Conservation (phyloP, 306 rosid species). For the Vigna angularis region DNA sequence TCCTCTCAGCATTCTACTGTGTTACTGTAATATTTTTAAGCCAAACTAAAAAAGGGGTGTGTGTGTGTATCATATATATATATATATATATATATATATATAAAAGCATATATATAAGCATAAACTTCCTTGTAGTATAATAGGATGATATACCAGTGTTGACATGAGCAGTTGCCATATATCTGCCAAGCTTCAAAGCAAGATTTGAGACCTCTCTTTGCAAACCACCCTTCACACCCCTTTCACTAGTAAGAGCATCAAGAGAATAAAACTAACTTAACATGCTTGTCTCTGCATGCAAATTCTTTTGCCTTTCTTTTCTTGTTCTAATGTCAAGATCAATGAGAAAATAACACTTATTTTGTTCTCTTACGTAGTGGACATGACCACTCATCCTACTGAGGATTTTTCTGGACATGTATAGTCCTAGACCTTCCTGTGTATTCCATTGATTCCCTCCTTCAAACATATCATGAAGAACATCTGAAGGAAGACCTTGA, state of each 20-base stretch:
- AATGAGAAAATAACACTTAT: conserved; percentile 69
- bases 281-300: conserved; percentile 44
- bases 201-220: conserved; percentile 23
- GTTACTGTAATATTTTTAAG: conserved; percentile 2
- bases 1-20: conserved; percentile 18
- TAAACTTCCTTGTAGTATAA: not conserved
- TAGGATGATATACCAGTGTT: not conserved
- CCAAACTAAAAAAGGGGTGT: not conserved
- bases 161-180: conserved; percentile 24
- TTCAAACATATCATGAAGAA: conserved; percentile 70
- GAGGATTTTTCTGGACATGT: conserved; percentile 75
- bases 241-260: conserved; percentile 6
- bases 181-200: conserved; percentile 33
- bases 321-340: conserved; percentile 62
- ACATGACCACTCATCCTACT: conserved; percentile 71
- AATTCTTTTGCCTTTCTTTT: conserved; percentile 48
- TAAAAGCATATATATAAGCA: not conserved
- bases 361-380: conserved; percentile 66
- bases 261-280: conserved; percentile 25
- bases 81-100: not conserved
- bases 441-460: conserved; percentile 66
- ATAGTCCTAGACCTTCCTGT: conserved; percentile 75
- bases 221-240: not conserved
- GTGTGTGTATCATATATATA: too few relatives aligned
- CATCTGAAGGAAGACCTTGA: conserved; percentile 65